Evolutionary conservation across 2,329 filamentous ascomycete genomes (phyloP), one percentile per base, ranked within the genome.

Genomic region (Ophiostoma sp.): DNA sequence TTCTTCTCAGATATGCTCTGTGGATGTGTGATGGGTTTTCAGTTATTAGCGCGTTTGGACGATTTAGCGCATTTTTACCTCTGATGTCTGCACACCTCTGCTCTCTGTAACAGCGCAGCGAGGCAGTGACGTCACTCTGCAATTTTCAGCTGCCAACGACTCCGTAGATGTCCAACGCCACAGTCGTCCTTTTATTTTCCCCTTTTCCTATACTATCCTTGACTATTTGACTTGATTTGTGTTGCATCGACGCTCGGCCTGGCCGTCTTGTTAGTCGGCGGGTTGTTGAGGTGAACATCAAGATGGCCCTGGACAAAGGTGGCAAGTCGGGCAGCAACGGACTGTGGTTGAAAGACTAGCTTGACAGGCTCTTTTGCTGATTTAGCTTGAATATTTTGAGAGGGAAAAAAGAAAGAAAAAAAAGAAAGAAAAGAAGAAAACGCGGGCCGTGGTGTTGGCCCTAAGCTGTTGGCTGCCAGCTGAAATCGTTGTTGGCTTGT

Each of bases 81-180:
- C 3, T 48, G 17, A 48, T 5, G 44, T 48, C 27, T 31, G 27
- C 17, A 20, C 27, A 31, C 27, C 27, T 31, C 27, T 31, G 27
- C 44, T 7, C 7, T 2, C 36, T 39, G 13, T 11, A 39, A 10
- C 36, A 1, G 5, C 36, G 36, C 10, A 57, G 8, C 52, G 52
- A 8, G 52, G 3, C 52, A 15, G 27, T 57, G 52, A 57, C 52
- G 52, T 57, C 52, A 57, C 8, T 48, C 1, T 23, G 44, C 44
- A n/a, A 27, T 57, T 27, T 57, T 57, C 52, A 57, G 52, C 52
- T 57, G 52, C 52, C n/a, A 57, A 57, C 52, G 27, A 27, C 44
- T 17, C 52, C 52, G 20, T 27, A 27, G 11, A 15, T 27, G 1
- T n/a, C 27, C 44, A 7, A 4, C n/a, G 52, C 52, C 52, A 57